Evolutionary conservation across 2,329 filamentous ascomycete species (phyloP), one percentile per base, ranked within the genome.

Genomic region (Monilinia aucupariae): DNA sequence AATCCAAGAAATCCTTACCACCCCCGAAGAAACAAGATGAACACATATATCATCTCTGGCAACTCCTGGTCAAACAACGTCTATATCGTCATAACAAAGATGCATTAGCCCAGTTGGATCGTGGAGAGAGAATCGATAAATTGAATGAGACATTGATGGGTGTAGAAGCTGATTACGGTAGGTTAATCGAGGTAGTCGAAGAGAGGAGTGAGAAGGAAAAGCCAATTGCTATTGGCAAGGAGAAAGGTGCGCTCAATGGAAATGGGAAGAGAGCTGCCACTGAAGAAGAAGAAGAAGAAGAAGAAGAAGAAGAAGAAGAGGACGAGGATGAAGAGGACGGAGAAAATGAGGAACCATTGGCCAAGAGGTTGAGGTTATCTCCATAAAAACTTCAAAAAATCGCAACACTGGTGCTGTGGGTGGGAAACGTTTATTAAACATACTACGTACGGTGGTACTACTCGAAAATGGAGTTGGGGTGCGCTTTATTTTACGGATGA

Each of bases 71-170:
- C n/a, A 94, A 94, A 77, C 83, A 90, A 70, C 80, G 91, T 43
- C 78, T 96, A 4, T 92, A 90, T 73, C 81, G 83, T 51, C 88
- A 91, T 70, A 93, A 94, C 71, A 82, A 81, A 63, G 87, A 92
- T 68, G 76, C 83, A 2, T 79, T 96, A 15, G 82, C 83, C 45
- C 87, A 92, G 74, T 76, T 93, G 48, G 88, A 91, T 61, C 78
- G 79, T 6, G 74, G 77, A 0, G 89, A 93, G 74, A 82, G 89
- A 43, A 83, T 89, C 9, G 82, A 89, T 63, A 91, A 88, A 78
- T 78, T 96, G 4, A 83, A 90, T 56, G 82, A 88, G 68, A 88
- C 87, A 0, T 77, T 92, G 27, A 78, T 81, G 20, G 83, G 82
- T 54, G 87, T 93, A 20, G 84, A 89, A 70, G 81, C 85, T 58